Percentiles rank a stretch among this genome's conserved stretches.
phyloP scores from a whole-genome alignment of 106 monocot genomes.

The Dactylorhiza incarnata region DNA sequence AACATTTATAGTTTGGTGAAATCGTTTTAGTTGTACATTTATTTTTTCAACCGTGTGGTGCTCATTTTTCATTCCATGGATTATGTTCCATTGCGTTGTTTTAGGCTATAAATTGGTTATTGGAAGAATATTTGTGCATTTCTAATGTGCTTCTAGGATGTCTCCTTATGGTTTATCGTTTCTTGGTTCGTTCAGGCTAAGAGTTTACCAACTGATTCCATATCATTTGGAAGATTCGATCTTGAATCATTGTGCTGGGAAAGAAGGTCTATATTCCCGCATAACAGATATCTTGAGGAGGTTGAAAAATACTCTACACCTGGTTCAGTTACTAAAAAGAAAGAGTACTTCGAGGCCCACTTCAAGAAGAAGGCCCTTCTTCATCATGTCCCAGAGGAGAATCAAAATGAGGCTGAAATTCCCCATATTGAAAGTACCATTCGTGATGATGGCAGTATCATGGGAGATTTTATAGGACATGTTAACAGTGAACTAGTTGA shows the following conservation, averaged over 20 bases:
- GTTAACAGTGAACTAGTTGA: slow-evolving; percentile 12
- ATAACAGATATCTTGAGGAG: slow-evolving; percentile 80
- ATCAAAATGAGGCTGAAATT: slow-evolving; percentile 18
- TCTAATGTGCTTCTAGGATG: not conserved
- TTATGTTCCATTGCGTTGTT: not conserved
- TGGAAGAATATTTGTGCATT: not conserved
- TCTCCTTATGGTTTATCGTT: slow-evolving; percentile 2
- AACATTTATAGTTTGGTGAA: no score
- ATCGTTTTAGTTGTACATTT: not conserved
- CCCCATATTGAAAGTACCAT: slow-evolving; percentile 14
- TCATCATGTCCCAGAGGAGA: slow-evolving; percentile 21
- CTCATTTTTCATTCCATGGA: no score
- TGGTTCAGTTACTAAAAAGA: slow-evolving; percentile 77
- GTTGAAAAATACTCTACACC: slow-evolving; percentile 74
- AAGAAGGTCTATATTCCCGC: slow-evolving; percentile 68
- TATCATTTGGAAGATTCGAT: slow-evolving; percentile 87
- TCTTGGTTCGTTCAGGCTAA: slow-evolving; percentile 33
- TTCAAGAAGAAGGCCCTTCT: slow-evolving; percentile 61
- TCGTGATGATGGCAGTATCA: slow-evolving; percentile 9
- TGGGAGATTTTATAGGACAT: slow-evolving; percentile 19
- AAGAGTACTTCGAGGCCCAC: slow-evolving; percentile 78
- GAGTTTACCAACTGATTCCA: slow-evolving; percentile 38
- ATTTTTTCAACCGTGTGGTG: not conserved
- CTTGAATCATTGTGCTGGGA: slow-evolving; percentile 67
- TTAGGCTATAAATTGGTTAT: not conserved